These are phyloP conservation scores for Penicillium palitans DNA, from an alignment of 2,329 filamentous ascomycete genomes.

Conservation along the genomic window DNA sequence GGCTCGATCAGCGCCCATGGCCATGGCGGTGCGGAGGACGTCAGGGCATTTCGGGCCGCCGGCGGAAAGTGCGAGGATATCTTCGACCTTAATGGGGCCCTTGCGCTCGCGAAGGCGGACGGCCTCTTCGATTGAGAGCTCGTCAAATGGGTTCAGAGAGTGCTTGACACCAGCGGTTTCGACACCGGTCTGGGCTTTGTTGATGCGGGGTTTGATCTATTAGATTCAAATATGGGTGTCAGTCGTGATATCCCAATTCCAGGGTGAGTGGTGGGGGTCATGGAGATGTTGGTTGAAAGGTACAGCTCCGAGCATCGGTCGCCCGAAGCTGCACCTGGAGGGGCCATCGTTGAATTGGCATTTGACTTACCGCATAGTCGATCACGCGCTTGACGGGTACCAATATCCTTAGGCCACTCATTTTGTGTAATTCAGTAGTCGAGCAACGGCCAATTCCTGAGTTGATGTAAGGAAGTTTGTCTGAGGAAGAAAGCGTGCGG, in stretches of 20 bases:
- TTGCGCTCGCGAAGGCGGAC: constrained; percentile 91
- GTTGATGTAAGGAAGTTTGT: constrained; percentile 13
- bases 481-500: constrained; percentile 23
- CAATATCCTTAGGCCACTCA: constrained; percentile 66
- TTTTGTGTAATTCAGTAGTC: constrained; percentile 29
- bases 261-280: not conserved
- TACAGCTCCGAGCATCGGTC: constrained; percentile 12
- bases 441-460: constrained; percentile 16
- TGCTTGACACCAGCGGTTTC: constrained; percentile 94
- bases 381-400: constrained; percentile 83
- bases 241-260: not conserved
- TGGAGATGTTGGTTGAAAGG: not conserved
- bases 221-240: not conserved
- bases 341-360: not conserved
- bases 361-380: constrained; percentile 73
- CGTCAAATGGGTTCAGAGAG: constrained; percentile 98
- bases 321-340: constrained; percentile 3
- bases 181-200: constrained; percentile 76
- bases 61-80: constrained; percentile 87
- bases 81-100: constrained; percentile 73
- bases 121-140: constrained; percentile 95
- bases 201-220: constrained; percentile 69
- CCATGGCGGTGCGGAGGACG: constrained; percentile 92
- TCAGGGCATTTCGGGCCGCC: constrained; percentile 86
- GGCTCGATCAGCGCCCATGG: constrained; percentile 92